Evolutionary conservation across 2,329 filamentous ascomycete species (phyloP).

Genomic region (Drechslera avenae): DNA sequence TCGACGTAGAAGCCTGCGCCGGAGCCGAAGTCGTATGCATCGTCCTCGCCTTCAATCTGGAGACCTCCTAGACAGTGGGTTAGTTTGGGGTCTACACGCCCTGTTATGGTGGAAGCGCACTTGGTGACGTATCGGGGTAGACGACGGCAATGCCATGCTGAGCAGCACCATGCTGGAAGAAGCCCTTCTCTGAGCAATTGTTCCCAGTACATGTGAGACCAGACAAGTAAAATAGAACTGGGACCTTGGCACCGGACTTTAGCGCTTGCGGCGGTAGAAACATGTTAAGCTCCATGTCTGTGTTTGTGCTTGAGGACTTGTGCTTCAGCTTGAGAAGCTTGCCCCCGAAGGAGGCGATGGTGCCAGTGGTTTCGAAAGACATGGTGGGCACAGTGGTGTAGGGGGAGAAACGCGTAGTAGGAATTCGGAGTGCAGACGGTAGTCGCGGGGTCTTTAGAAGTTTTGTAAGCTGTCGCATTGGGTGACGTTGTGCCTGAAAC

Average conservation of each 20-base stretch:
- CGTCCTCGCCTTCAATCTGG: constrained; percentile 80
- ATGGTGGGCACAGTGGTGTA: constrained; percentile 35
- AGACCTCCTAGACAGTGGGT: constrained; percentile 65
- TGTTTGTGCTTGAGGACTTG: constrained; percentile 75
- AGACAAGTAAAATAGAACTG: constrained; percentile 90
- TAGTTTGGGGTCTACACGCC: constrained; percentile 13
- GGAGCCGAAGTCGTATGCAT: constrained; percentile 87
- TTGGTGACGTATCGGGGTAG: constrained; percentile 92
- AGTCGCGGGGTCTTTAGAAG: constrained; percentile 23
- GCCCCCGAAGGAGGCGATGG: constrained; percentile 90
- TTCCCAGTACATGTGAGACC: constrained; percentile 95
- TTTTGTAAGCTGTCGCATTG: constrained; percentile 30
- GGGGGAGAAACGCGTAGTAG: constrained; percentile 15
- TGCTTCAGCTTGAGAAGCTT: constrained; percentile 94
- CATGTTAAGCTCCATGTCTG: constrained; percentile 90
- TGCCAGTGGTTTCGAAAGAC: constrained; percentile 87
- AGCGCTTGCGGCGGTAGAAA: constrained; percentile 80
- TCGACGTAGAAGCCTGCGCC: constrained; percentile 96
- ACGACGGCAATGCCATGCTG: constrained; percentile 86
- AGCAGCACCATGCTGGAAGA: constrained; percentile 84
- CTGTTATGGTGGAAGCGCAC: constrained; percentile 54
- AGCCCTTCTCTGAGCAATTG: constrained; percentile 76
- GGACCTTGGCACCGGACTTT: constrained; percentile 65
- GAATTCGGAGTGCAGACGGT: constrained; percentile 16
- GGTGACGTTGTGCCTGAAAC: constrained; percentile 40